phyloP scores from a whole-genome alignment of 768 basidiomycete species.

The Cystobasidium tubakii region DNA sequence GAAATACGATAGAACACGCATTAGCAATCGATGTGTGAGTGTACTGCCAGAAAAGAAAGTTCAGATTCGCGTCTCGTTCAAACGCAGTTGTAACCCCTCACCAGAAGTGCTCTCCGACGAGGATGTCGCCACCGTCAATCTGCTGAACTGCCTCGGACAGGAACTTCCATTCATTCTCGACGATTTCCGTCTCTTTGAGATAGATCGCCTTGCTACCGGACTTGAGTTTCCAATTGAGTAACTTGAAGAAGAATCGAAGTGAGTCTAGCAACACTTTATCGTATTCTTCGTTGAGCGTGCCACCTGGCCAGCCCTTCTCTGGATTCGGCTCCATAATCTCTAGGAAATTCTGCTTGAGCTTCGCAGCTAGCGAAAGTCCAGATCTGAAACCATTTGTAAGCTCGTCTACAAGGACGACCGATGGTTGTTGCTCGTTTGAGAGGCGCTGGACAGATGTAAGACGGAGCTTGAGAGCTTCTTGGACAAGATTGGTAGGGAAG shows the following conservation, averaged over 20 bases:
- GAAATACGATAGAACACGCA: constrained; percentile 87
- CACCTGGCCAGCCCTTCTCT: constrained; percentile 78
- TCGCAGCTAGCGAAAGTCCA: constrained; percentile 82
- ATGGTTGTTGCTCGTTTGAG: constrained; percentile 77
- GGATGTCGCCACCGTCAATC: constrained; percentile 73
- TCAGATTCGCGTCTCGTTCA: not conserved
- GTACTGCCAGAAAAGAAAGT: constrained; percentile 56
- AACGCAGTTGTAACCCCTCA: constrained; percentile 50
- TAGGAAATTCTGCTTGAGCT: constrained; percentile 89
- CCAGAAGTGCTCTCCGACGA: constrained; percentile 96
- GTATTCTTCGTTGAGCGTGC: constrained; percentile 80
- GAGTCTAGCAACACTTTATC: constrained; percentile 82
- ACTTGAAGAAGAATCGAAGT: constrained; percentile 78
- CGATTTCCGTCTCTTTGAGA: constrained; percentile 96
- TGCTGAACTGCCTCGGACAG: constrained; percentile 86
- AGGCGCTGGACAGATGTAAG: constrained; percentile 65
- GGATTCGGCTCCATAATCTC: constrained; percentile 83
- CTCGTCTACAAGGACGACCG: constrained; percentile 84
- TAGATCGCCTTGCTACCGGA: constrained; percentile 83
- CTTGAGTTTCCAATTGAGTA: constrained; percentile 94
- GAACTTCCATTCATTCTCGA: constrained; percentile 93
- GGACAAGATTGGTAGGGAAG: constrained; percentile 91
- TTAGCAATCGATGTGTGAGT: constrained; percentile 84
- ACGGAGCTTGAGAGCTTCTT: constrained; percentile 81
- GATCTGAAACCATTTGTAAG: constrained; percentile 87